A percentile compares a stretch with the other conserved stretches of the same genome.
phyloP scores from a whole-genome alignment of 129 eudicot genomes.

The Rutidosis leptorrhynchoides region DNA sequence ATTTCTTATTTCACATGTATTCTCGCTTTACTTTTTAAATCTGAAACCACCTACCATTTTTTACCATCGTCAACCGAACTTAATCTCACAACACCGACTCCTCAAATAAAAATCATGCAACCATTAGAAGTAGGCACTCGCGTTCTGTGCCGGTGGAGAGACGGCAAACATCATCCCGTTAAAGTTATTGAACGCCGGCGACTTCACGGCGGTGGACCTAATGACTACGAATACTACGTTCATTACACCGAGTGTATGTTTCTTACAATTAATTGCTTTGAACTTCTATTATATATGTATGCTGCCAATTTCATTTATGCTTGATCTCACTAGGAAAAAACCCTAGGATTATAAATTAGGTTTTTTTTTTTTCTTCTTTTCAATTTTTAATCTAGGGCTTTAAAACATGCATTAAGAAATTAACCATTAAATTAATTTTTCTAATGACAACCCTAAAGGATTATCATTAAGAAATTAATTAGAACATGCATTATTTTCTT shows the following conservation, averaged over 20 bases:
- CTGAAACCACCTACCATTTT: no score
- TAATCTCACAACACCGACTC: no score
- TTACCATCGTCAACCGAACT: no score
- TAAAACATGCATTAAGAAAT: no score
- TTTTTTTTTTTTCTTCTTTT: no score
- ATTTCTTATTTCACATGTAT: no score
- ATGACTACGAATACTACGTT: conserved; percentile 92
- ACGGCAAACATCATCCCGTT: conserved; percentile 81
- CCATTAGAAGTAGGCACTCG: conserved; percentile 96
- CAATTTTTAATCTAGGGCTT: background rate
- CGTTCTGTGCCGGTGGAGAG: conserved; percentile 90
- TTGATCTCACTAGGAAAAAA: no score
- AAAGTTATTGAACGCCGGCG: conserved; percentile 95
- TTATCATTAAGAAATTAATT: no score
- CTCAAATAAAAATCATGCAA: conserved; percentile 9
- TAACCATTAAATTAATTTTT: no score
- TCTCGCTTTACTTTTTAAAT: no score
- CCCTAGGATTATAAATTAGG: conserved; percentile 23
- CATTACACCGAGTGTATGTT: conserved; percentile 93
- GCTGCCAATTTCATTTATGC: background rate
- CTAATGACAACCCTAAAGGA: no score
- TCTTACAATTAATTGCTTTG: background rate
- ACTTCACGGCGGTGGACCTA: conserved; percentile 46
- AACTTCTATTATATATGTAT: background rate
- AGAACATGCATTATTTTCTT: no score